phyloP scores from a whole-genome alignment of 495 filamentous ascomycete species.

The Saxophila tyrrhenica region DNA sequence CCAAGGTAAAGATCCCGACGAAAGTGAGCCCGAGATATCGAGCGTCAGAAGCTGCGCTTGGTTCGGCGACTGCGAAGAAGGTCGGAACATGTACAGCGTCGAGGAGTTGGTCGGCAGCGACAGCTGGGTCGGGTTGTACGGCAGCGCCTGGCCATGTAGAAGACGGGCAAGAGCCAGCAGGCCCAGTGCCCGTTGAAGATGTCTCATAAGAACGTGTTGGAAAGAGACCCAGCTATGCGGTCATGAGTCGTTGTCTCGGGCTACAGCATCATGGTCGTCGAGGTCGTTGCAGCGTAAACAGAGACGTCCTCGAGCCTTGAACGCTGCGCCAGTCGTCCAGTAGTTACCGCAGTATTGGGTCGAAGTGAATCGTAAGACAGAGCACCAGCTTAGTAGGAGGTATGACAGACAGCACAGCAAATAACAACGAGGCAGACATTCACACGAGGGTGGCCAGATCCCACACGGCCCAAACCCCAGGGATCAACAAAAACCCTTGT shows the following conservation, averaged over 20 bases:
- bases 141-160: constrained; percentile 32
- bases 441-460: background rate
- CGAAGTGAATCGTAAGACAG: background rate
- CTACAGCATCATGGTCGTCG: background rate
- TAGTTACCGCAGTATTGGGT: no score
- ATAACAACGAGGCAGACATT: background rate
- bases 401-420: background rate
- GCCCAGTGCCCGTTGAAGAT: background rate
- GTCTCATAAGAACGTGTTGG: background rate
- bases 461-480: background rate
- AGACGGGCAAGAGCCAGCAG: constrained; percentile 14
- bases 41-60: constrained; percentile 47
- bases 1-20: constrained; percentile 40
- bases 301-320: background rate
- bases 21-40: constrained; percentile 48
- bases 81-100: constrained; percentile 50
- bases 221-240: background rate
- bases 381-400: no score
- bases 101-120: constrained; percentile 43
- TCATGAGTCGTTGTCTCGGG: background rate
- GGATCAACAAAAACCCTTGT: constrained; percentile 1
- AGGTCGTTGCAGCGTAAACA: background rate
- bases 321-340: no score
- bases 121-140: constrained; percentile 65
- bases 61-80: constrained; percentile 31